Percentiles rank a stretch among this genome's conserved stretches.
These are phyloP conservation scores for Parachaetomium inaequale DNA, from an alignment of 495 filamentous ascomycete species.

Conservation along the genomic window DNA sequence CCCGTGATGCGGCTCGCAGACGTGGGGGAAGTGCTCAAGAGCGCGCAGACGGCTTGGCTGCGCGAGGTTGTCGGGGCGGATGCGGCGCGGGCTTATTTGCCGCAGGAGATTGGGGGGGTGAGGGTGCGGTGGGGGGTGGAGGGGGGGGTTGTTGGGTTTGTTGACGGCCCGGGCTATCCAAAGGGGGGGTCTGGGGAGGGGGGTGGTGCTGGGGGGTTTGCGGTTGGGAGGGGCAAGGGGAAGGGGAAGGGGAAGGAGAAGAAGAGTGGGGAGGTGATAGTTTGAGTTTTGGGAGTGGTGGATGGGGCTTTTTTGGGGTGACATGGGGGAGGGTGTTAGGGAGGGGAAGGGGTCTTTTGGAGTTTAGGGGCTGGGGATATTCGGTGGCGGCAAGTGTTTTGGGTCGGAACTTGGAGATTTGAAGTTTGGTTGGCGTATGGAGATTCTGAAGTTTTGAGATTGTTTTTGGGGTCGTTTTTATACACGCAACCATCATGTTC, in stretches of 20 bases:
- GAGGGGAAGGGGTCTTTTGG: neutral
- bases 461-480: no score
- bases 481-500: no score
- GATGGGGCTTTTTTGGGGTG: no score
- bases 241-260: neutral
- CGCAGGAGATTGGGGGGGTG: constrained; percentile 21
- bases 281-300: neutral
- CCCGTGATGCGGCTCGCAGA: constrained; percentile 28
- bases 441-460: no score
- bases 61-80: constrained; percentile 24
- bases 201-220: neutral
- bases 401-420: no score
- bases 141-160: constrained; percentile 7
- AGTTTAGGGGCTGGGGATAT: no score
- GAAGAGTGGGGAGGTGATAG: neutral
- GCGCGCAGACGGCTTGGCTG: constrained; percentile 26
- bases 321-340: no score
- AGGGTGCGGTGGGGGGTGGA: constrained; percentile 26
- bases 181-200: neutral
- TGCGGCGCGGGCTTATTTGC: constrained; percentile 28
- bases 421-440: no score
- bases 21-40: constrained; percentile 28
- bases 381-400: no score
- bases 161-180: neutral
- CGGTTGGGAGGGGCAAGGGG: neutral